Evolutionary conservation across 1,284 basidiomycete genomes (phyloP), one percentile per base, ranked within the genome.

Genomic region (Sporisorium reilianum): DNA sequence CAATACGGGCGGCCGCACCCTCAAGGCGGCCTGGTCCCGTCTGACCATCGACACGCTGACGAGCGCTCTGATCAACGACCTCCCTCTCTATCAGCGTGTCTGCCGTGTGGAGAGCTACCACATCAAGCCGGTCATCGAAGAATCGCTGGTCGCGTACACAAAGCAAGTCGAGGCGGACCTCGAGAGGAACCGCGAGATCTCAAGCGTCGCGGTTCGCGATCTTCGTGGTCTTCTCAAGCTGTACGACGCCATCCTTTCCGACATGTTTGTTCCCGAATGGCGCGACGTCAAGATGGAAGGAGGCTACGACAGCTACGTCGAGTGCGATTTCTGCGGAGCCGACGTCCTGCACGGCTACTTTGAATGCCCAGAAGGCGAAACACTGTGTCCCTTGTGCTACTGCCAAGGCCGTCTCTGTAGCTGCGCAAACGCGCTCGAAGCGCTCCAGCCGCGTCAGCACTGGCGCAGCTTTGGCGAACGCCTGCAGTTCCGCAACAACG

Each of bases 281-380:
- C 55, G 51, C 42, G 40, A 67, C 10, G 54, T 57, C 14, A 6
- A n/a, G 7, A 20, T 59, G 20, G 61, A 51, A 51, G 68, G 68
- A 50, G 55, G 34, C 12, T 5, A 30, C 26, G 61, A 68, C 41
- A 64, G 52, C 58, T 72, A 72, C 46, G 68, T 75, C 34, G 73
- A 75, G 44, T 75, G 73, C 62, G 73, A 75, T 51, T 71, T 75
- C 23, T 75, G 73, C 46, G 73, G 73, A 18, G 68, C 64, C 36
- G 54, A 68, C 32, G 55, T 72, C n/a, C 41, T 71, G 46, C 61
- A 64, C 28, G 64, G 64, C 52, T 75, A 52, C 41, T 72, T 75
- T n/a, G 73, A 75, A 40, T 75, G 73, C 42, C 32, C 44, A 18
- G 34, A 12, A 0, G 58, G 58, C 25, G 62, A 75, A 16, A 75